These are phyloP conservation scores for Solanum bulbocastanum DNA, from an alignment of 257 asterid species.

Conservation along the genomic window DNA sequence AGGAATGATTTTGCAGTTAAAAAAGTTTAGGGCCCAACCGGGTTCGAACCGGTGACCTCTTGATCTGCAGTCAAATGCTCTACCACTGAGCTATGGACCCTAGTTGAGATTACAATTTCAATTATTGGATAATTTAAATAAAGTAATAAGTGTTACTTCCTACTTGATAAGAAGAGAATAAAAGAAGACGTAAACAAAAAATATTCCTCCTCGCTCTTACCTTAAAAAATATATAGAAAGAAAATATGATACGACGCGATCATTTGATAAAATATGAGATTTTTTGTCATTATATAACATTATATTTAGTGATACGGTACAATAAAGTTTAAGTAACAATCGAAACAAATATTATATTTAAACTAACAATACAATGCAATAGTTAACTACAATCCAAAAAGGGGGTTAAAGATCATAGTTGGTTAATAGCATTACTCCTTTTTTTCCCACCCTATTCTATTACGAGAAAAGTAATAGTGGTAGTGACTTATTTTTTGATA, in stretches of 20 bases:
- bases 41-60: slow-evolving; percentile 41
- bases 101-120: neutral
- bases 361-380: no score
- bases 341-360: no score
- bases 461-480: no score
- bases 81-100: slow-evolving; percentile 86
- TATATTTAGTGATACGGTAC: neutral
- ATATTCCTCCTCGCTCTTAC: neutral
- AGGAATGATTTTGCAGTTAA: no score
- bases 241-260: no score
- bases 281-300: no score
- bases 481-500: no score
- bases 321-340: no score
- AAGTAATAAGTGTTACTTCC: neutral
- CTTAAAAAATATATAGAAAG: no score
- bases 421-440: no score
- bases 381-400: neutral
- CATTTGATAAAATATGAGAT: no score
- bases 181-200: neutral
- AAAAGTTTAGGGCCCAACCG: slow-evolving; percentile 22
- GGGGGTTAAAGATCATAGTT: neutral
- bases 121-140: rapidly evolving
- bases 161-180: neutral
- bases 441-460: no score
- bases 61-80: slow-evolving; percentile 68